Evolutionary conservation across 495 filamentous ascomycete species (phyloP), one percentile per base, ranked within the genome.

Genomic region (Podospora didyma): DNA sequence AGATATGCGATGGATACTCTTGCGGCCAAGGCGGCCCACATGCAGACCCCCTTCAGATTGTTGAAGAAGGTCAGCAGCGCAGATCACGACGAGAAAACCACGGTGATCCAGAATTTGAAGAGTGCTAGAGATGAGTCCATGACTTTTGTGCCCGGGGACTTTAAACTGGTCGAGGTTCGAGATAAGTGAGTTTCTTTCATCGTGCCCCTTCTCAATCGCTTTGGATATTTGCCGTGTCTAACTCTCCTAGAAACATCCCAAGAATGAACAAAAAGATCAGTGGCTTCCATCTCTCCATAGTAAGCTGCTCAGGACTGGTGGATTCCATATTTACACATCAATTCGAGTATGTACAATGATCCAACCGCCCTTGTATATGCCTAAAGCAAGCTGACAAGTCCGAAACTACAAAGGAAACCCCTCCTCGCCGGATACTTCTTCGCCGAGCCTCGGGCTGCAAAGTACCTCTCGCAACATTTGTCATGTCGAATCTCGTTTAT

Each of bases 381-480:
- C 26, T 31, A 31, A 31, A 9, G 26, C 26, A 31, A 31, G 26
- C 26, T 31, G 9, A 31, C 26, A 31, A 31, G 5, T 5, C 11
- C 26, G 31, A 7, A 16, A 39, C 39, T 11, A 19, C 49, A 3
- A 31, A 71, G 70, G 49, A 61, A 58, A 23, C 62, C 62, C 0
- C 62, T 79, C 16, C 69, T 78, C 10, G 76, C 79, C 22, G 70
- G 74, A 9, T 82, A 81, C 53, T 66, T 77, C 53, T 84, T 82
- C 53, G 76, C 76, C 19, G 69, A 69, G 11, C 67, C 73, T 10
- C 31, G 70, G 0, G 66, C 75, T 16, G 76, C 75, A 17, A 82
- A 82, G 57, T 82, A 83, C 47, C 68, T 84, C 7, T 68, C 73
- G 17, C 79, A 81, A 52, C 80, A 77, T 58, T 71, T 84, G 31